Evolutionary conservation across 768 basidiomycete species (phyloP).

Genomic region (Coprinopsis sp.): DNA sequence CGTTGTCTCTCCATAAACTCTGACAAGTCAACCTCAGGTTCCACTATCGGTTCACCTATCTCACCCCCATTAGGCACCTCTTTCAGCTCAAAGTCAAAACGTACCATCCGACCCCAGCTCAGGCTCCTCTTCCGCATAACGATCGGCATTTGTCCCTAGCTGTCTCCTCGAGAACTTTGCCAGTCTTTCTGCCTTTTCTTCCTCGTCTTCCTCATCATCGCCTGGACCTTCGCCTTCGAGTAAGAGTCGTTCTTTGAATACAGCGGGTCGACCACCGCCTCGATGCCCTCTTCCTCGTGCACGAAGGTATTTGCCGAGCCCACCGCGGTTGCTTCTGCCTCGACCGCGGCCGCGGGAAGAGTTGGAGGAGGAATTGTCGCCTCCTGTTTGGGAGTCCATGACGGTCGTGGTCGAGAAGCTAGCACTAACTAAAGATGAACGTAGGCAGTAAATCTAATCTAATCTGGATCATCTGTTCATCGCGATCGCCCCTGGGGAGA

Average conservation of each 20-base stretch:
- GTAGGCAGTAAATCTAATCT: too few species aligned
- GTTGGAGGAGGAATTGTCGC: too few species aligned
- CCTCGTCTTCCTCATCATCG: constrained; percentile 40
- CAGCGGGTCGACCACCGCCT: constrained; percentile 58
- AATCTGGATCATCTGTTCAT: too few species aligned
- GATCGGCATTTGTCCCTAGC: constrained; percentile 66
- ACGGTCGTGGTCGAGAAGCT: background rate
- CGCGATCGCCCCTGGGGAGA: too few species aligned
- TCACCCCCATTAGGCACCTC: background rate
- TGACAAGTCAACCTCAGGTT: constrained; percentile 72
- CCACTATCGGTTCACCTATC: constrained; percentile 58
- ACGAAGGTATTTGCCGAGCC: constrained; percentile 69
- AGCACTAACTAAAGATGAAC: too few species aligned
- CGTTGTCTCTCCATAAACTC: constrained; percentile 62
- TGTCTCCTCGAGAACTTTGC: constrained; percentile 53
- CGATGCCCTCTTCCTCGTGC: constrained; percentile 58
- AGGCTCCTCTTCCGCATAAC: constrained; percentile 67
- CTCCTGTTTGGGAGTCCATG: too few species aligned
- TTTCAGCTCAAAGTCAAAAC: background rate
- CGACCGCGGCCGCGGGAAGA: too few species aligned
- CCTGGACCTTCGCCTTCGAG: constrained; percentile 53
- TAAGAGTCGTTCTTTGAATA: constrained; percentile 55
- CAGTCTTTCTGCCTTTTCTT: constrained; percentile 46
- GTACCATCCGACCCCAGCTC: constrained; percentile 69
- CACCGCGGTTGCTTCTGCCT: constrained; percentile 57